These are phyloP conservation scores for Colletotrichum noveboracense DNA, from an alignment of 2,329 filamentous ascomycete species.

Conservation along the genomic window DNA sequence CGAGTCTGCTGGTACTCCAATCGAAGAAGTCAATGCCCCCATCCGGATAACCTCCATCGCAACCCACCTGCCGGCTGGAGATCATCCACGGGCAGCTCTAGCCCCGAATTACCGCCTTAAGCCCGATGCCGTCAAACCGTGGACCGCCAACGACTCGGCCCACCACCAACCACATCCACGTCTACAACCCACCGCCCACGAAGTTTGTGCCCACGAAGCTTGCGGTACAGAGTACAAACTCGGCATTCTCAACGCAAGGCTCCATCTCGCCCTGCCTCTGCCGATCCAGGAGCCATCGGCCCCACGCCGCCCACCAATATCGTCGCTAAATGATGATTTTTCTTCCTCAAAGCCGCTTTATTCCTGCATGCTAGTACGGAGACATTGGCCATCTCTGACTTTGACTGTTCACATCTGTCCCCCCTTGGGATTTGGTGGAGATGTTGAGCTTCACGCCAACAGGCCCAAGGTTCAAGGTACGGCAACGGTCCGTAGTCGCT, in stretches of 20 bases:
- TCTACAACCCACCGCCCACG: not conserved
- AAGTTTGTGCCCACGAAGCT: not conserved
- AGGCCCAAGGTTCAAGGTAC: not conserved
- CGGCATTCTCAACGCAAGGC: not conserved
- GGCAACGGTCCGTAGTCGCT: not conserved
- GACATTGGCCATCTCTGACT: not conserved
- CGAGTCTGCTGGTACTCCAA: not conserved
- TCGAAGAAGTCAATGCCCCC: not conserved
- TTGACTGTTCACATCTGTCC: not conserved
- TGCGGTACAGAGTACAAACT: not conserved
- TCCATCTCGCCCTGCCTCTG: not conserved
- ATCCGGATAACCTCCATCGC: not conserved
- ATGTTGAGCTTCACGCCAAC: not conserved
- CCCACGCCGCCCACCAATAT: conserved; percentile 8
- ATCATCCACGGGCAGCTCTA: conserved; percentile 10
- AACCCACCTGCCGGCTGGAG: not conserved
- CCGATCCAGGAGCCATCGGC: conserved; percentile 18
- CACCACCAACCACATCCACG: not conserved
- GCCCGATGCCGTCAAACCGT: not conserved
- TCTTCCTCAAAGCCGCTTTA: not conserved
- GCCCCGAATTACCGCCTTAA: conserved; percentile 1
- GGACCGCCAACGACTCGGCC: not conserved
- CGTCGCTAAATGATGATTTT: not conserved
- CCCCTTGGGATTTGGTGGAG: not conserved
- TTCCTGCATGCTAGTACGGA: not conserved